A percentile compares a stretch with the other conserved stretches of the same genome.
Conservation (phyloP, 2,329 filamentous ascomycete genomes). For the Colletotrichum tofieldiae region DNA sequence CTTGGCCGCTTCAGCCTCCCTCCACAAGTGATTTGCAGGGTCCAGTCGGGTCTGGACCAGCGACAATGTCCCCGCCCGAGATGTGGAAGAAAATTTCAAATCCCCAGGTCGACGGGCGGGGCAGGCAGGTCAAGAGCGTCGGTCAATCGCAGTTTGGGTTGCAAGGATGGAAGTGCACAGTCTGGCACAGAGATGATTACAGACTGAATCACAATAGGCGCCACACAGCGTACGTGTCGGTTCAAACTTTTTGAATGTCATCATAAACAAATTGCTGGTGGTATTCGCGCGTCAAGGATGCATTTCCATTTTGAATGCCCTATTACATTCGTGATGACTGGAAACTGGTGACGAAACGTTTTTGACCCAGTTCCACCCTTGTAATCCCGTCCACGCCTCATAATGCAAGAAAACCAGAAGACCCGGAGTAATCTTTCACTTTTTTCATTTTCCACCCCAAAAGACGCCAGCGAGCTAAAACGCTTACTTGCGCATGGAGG, state of each 20-base stretch:
- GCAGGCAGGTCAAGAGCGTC: not conserved
- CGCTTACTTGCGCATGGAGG: slow-evolving; percentile 91
- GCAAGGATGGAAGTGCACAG: not conserved
- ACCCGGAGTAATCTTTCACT: slow-evolving; percentile 49
- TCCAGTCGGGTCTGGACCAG: slow-evolving; percentile 6
- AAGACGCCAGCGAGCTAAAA: slow-evolving; percentile 36
- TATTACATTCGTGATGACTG: slow-evolving; percentile 55
- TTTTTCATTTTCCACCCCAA: slow-evolving; percentile 50
- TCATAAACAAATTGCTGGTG: slow-evolving; percentile 38
- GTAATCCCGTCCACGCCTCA: slow-evolving; percentile 53
- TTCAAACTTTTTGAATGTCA: not conserved
- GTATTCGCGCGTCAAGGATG: slow-evolving; percentile 48
- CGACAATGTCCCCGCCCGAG: not conserved
- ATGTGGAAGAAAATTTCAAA: not conserved
- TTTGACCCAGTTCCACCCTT: slow-evolving; percentile 43
- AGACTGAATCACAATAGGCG: not conserved
- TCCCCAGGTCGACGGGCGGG: not conserved
- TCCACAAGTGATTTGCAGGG: not conserved
- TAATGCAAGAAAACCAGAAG: slow-evolving; percentile 60
- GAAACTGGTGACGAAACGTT: slow-evolving; percentile 23
- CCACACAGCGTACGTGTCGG: not conserved
- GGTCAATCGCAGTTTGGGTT: not conserved
- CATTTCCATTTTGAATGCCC: slow-evolving; percentile 54
- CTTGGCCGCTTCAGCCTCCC: no score
- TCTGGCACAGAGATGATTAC: not conserved